Percentiles rank a stretch among this genome's conserved stretches.
Evolutionary conservation across 2,329 filamentous ascomycete species (phyloP).

Genomic region (Phialophora chinensis): DNA sequence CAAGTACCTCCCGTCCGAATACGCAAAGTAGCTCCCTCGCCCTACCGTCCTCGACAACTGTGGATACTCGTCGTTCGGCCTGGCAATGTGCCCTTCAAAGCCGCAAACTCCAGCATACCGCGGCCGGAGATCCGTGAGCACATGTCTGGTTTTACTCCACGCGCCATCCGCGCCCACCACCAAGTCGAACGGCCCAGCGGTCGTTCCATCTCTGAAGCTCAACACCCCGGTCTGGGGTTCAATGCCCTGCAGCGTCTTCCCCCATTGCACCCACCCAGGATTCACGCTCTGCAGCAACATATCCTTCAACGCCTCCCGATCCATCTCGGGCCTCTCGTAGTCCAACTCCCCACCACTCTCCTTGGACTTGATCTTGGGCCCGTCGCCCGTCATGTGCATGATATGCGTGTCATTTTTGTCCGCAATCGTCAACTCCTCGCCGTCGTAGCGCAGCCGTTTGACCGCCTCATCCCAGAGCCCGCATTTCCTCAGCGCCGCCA

Average conservation of each 20-base stretch:
- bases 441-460: constrained; percentile 48
- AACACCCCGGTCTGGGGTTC: constrained; percentile 41
- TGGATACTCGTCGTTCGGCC: constrained; percentile 41
- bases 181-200: constrained; percentile 47
- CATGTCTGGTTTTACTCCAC: constrained; percentile 48
- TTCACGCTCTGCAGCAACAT: constrained; percentile 45
- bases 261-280: constrained; percentile 43
- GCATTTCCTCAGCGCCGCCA: constrained; percentile 44
- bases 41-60: constrained; percentile 40
- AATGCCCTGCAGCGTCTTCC: constrained; percentile 33
- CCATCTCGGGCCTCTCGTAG: constrained; percentile 46
- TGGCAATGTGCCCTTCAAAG: constrained; percentile 39
- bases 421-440: constrained; percentile 50
- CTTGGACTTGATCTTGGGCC: constrained; percentile 13
- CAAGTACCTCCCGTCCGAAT: constrained; percentile 31
- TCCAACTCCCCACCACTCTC: constrained; percentile 6
- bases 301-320: constrained; percentile 44
- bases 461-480: constrained; percentile 44
- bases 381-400: constrained; percentile 36
- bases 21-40: constrained; percentile 38
- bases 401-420: constrained; percentile 49
- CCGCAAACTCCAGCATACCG: constrained; percentile 46
- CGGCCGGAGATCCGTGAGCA: constrained; percentile 45
- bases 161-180: constrained; percentile 55
- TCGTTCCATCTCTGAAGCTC: constrained; percentile 39